Percentiles rank a stretch among this genome's conserved stretches.
Evolutionary conservation across 2,329 filamentous ascomycete genomes (phyloP).

Genomic region (Pseudocercospora vitis): DNA sequence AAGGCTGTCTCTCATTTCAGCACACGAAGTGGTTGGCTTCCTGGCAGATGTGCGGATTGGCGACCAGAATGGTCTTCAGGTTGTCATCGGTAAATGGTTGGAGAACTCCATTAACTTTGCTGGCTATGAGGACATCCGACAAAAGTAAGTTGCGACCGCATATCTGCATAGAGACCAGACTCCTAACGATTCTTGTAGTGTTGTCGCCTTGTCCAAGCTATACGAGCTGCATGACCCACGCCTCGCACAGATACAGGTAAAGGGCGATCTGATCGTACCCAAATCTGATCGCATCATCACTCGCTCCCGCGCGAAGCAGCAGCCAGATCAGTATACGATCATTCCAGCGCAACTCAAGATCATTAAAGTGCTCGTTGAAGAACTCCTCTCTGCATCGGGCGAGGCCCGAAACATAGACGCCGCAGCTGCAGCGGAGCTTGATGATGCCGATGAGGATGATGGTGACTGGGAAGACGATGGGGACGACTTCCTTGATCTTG

Average conservation of each 20-base stretch:
- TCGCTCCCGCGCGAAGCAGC: constrained; percentile 80
- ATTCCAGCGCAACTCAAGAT: constrained; percentile 91
- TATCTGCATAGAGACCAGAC: not conserved
- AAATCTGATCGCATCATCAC: constrained; percentile 87
- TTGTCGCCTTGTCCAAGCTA: constrained; percentile 88
- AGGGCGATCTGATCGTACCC: constrained; percentile 84
- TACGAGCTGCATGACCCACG: constrained; percentile 84
- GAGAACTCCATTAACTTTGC: constrained; percentile 96
- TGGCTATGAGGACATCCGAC: constrained; percentile 95
- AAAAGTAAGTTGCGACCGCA: constrained; percentile 67
- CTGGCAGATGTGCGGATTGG: constrained; percentile 79
- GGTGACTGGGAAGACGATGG: constrained; percentile 79
- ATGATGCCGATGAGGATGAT: constrained; percentile 72
- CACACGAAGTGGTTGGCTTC: constrained; percentile 89
- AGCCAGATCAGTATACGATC: constrained; percentile 85
- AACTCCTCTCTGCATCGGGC: constrained; percentile 79
- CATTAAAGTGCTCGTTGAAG: constrained; percentile 90
- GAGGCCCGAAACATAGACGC: constrained; percentile 47
- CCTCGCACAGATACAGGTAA: constrained; percentile 76
- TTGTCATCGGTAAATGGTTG: constrained; percentile 92
- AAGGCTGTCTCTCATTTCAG: constrained; percentile 78
- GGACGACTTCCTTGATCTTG: constrained; percentile 71
- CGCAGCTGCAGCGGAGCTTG: constrained; percentile 59
- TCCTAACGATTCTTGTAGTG: constrained; percentile 52
- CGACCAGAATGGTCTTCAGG: constrained; percentile 76